Conservation (phyloP, 2,329 filamentous ascomycete species). For the Epichloe festucae region DNA sequence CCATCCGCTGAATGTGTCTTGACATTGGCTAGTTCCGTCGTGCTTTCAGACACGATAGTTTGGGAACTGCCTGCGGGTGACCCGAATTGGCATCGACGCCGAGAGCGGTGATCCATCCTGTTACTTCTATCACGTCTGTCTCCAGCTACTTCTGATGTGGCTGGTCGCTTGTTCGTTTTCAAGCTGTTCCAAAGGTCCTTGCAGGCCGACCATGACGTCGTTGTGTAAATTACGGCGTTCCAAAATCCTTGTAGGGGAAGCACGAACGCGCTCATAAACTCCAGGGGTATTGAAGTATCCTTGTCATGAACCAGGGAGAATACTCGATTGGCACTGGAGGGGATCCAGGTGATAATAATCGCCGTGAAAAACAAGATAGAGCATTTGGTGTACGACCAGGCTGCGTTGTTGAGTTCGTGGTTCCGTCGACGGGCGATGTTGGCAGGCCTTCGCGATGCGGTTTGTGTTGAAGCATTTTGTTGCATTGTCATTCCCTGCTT, state of each 20-base stretch:
- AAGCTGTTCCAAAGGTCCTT: constrained; percentile 31
- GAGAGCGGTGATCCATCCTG: neutral
- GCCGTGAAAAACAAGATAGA: constrained; percentile 60
- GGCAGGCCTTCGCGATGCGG: constrained; percentile 11
- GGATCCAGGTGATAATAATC: constrained; percentile 59
- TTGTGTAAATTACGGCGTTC: constrained; percentile 67
- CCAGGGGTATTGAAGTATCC: constrained; percentile 42
- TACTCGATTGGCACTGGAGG: constrained; percentile 61
- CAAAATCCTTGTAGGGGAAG: constrained; percentile 74
- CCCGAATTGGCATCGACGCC: constrained; percentile 16
- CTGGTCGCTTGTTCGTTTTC: constrained; percentile 14
- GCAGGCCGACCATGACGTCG: constrained; percentile 55
- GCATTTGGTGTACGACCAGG: constrained; percentile 58
- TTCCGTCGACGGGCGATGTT: constrained; percentile 23
- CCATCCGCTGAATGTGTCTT: constrained; percentile 24
- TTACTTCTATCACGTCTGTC: constrained; percentile 7
- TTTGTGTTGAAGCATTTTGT: constrained; percentile 8
- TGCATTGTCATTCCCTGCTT: constrained; percentile 12
- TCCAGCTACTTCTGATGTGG: constrained; percentile 22
- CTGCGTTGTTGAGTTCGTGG: constrained; percentile 46
- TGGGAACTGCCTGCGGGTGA: constrained; percentile 18
- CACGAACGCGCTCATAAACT: constrained; percentile 60
- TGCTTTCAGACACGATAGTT: constrained; percentile 35
- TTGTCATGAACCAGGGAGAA: constrained; percentile 51
- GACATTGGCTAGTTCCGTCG: constrained; percentile 33